phyloP scores from a whole-genome alignment of 805 yeast genomes.

The Nematodospora valgi region DNA sequence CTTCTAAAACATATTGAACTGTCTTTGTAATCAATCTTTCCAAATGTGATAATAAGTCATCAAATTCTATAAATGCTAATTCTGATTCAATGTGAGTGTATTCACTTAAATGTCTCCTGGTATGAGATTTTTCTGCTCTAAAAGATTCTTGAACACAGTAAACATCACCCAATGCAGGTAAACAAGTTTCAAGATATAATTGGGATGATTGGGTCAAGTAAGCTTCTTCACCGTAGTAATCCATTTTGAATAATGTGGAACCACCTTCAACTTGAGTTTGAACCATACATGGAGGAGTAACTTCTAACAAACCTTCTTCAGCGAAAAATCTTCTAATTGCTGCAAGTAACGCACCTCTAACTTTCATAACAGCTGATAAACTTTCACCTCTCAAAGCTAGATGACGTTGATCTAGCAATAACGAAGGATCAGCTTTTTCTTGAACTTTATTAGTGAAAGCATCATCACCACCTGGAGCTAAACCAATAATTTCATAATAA shows the following conservation, averaged over 20 bases:
- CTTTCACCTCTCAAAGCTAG: slow-evolving; percentile 96
- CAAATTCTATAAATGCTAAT: slow-evolving; percentile 82
- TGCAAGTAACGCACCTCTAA: slow-evolving; percentile 75
- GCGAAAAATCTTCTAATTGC: slow-evolving; percentile 73
- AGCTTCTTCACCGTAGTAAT: slow-evolving; percentile 97
- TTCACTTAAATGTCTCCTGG: slow-evolving; percentile 96
- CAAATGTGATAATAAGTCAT: slow-evolving; percentile 79
- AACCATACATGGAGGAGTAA: slow-evolving; percentile 99
- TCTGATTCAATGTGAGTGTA: slow-evolving; percentile 97
- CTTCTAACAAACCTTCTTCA: slow-evolving; percentile 79
- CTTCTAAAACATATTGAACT: slow-evolving; percentile 75
- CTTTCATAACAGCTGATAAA: slow-evolving; percentile 87
- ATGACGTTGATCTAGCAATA: slow-evolving; percentile 92
- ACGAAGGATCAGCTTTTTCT: slow-evolving; percentile 90
- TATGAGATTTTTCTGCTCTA: slow-evolving; percentile 98
- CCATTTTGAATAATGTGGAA: slow-evolving; percentile 86
- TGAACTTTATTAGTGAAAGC: slow-evolving; percentile 92
- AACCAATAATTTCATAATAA: slow-evolving; percentile 82
- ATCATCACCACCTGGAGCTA: slow-evolving; percentile 96
- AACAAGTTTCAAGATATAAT: slow-evolving; percentile 91
- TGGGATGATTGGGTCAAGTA: slow-evolving; percentile 96
- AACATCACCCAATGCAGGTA: slow-evolving; percentile 96
- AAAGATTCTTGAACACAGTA: slow-evolving; percentile 97
- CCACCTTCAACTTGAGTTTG: slow-evolving; percentile 99
- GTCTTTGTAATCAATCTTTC: slow-evolving; percentile 72